These are phyloP conservation scores for Globisporangium spiculum DNA, from an alignment of 352 stramenopile species.

Conservation along the genomic window DNA sequence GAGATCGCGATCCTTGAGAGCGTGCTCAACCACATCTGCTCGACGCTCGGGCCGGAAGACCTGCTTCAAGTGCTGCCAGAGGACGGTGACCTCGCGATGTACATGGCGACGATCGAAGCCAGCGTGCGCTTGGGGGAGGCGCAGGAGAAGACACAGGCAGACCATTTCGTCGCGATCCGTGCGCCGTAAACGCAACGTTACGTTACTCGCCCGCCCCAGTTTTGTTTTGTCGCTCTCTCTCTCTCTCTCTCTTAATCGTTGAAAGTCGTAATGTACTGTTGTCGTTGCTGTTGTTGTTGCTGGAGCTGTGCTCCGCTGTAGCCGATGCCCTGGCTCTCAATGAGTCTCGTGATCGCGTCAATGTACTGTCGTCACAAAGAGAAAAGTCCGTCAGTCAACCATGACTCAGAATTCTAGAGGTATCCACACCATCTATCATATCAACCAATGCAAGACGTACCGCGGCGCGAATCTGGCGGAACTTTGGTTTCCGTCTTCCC, in stretches of 20 bases:
- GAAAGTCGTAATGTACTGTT: conserved; percentile 5
- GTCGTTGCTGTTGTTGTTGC: neutral
- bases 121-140: conserved; percentile 50
- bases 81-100: conserved; percentile 67
- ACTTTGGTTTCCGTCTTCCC: conserved; percentile 38
- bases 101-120: conserved; percentile 72
- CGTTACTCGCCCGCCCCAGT: neutral
- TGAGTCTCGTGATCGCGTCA: conserved; percentile 59
- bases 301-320: conserved; percentile 17
- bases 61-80: conserved; percentile 76
- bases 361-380: conserved; percentile 41
- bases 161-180: conserved; percentile 8
- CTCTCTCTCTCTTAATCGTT: conserved; percentile 4
- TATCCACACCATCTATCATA: neutral
- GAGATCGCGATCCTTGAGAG: conserved; percentile 52
- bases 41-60: conserved; percentile 70
- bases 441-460: conserved; percentile 24
- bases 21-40: conserved; percentile 68
- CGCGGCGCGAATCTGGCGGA: conserved; percentile 42
- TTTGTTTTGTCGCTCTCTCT: neutral
- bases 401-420: neutral
- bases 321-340: conserved; percentile 45
- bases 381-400: neutral
- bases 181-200: neutral
- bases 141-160: conserved; percentile 25